Evolutionary conservation across 2,329 filamentous ascomycete species (phyloP).

Genomic region (Stachybotrys echinatus): DNA sequence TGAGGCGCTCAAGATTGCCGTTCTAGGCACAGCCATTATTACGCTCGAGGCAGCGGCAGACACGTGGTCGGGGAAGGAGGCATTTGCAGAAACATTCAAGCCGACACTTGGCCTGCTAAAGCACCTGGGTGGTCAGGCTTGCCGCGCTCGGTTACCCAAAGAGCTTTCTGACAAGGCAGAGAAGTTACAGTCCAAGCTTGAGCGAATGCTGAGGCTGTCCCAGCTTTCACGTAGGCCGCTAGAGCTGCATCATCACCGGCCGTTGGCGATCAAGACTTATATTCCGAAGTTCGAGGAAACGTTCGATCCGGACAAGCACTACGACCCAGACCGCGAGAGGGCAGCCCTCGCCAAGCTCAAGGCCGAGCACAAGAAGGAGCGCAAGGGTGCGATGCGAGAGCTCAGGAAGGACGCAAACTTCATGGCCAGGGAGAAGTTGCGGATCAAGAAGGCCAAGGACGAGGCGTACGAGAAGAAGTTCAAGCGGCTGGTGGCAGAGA

Average conservation of each 20-base stretch:
- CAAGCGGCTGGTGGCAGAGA: slow-evolving; percentile 84
- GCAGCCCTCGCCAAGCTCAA: slow-evolving; percentile 78
- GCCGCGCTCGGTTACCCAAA: slow-evolving; percentile 43
- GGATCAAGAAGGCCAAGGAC: slow-evolving; percentile 90
- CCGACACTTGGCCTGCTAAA: slow-evolving; percentile 55
- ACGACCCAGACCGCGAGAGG: slow-evolving; percentile 90
- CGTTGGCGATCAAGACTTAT: slow-evolving; percentile 79
- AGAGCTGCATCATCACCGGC: slow-evolving; percentile 82
- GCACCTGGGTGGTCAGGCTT: slow-evolving; percentile 53
- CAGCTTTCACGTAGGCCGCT: slow-evolving; percentile 69
- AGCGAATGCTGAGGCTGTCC: slow-evolving; percentile 54
- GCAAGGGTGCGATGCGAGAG: slow-evolving; percentile 91
- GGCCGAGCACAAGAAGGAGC: slow-evolving; percentile 89
- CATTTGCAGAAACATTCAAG: slow-evolving; percentile 75
- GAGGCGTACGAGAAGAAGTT: slow-evolving; percentile 95
- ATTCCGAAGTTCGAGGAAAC: slow-evolving; percentile 95
- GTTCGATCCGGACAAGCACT: slow-evolving; percentile 93
- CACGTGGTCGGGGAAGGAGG: slow-evolving; percentile 66
- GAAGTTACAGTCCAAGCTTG: slow-evolving; percentile 40
- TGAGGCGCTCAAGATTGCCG: slow-evolving; percentile 45
- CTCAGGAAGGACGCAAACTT: slow-evolving; percentile 94
- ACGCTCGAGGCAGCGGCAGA: slow-evolving; percentile 65
- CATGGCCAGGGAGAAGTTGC: slow-evolving; percentile 82
- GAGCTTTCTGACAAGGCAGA: slow-evolving; percentile 32
- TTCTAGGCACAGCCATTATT: slow-evolving; percentile 57